phyloP scores from a whole-genome alignment of 2,329 filamentous ascomycete species.

The Lachnellula arida region DNA sequence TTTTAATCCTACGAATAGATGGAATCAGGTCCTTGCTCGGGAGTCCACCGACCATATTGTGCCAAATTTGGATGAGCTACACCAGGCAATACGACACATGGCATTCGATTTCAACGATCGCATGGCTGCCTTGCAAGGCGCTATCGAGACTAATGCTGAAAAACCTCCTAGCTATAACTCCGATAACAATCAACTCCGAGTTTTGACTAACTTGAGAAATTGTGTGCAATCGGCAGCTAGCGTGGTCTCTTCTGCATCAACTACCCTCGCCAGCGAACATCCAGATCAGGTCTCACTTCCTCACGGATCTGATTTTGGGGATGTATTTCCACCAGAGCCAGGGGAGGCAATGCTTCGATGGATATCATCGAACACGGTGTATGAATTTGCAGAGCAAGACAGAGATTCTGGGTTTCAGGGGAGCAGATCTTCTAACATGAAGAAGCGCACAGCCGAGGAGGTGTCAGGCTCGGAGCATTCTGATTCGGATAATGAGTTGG shows the following conservation, averaged over 20 bases:
- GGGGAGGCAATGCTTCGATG: conserved; percentile 13
- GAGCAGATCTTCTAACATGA: not conserved
- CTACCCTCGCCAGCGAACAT: conserved; percentile 2
- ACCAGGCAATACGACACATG: conserved; percentile 11
- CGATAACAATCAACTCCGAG: not conserved
- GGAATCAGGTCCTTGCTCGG: conserved; percentile 13
- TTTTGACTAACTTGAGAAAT: conserved; percentile 8
- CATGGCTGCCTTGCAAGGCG: conserved; percentile 4
- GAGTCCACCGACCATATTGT: conserved; percentile 14
- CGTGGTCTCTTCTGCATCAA: conserved; percentile 10
- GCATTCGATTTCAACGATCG: conserved; percentile 12
- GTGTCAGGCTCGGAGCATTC: conserved; percentile 4
- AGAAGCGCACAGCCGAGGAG: not conserved
- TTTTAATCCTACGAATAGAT: conserved; percentile 1
- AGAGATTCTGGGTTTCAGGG: not conserved
- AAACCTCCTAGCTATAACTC: not conserved
- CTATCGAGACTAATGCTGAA: conserved; percentile 3
- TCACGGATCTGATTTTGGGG: conserved; percentile 11
- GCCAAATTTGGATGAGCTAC: conserved; percentile 13
- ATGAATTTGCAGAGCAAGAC: conserved; percentile 9
- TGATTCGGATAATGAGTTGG: conserved; percentile 13
- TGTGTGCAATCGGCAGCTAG: conserved; percentile 13
- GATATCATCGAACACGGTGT: conserved; percentile 14
- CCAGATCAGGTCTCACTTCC: not conserved
- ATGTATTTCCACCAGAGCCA: conserved; percentile 8